Percentiles rank a stretch among this genome's conserved stretches.
phyloP scores from a whole-genome alignment of 1,139 yeast genomes.

The Tardiomyces blankii region DNA sequence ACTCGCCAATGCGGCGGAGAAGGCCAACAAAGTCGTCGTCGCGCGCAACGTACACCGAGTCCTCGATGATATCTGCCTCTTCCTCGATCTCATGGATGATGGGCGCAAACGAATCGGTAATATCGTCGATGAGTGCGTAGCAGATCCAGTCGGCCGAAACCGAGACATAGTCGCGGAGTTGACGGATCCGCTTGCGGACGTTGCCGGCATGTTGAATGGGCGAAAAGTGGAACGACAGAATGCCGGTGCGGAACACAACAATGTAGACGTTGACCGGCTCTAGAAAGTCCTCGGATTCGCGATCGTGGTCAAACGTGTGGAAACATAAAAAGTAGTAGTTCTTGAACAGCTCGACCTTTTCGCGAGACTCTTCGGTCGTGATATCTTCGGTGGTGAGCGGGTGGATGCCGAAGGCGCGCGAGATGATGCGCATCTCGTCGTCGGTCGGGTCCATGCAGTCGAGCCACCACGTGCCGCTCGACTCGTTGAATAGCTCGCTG shows the following conservation, averaged over 20 bases:
- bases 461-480: constrained; percentile 71
- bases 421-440: constrained; percentile 88
- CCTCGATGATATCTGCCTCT: constrained; percentile 90
- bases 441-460: constrained; percentile 91
- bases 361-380: constrained; percentile 85
- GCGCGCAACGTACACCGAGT: constrained; percentile 56
- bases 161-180: constrained; percentile 74
- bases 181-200: constrained; percentile 86
- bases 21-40: constrained; percentile 49
- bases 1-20: constrained; percentile 77
- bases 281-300: constrained; percentile 40
- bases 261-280: constrained; percentile 84
- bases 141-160: constrained; percentile 92
- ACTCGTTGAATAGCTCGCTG: constrained; percentile 48
- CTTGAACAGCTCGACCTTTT: constrained; percentile 85
- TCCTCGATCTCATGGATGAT: constrained; percentile 76
- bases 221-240: constrained; percentile 74
- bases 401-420: constrained; percentile 87
- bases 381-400: constrained; percentile 96
- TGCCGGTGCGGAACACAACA: constrained; percentile 78
- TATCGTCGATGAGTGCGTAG: constrained; percentile 87
- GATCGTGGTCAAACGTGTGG: constrained; percentile 33
- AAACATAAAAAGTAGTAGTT: constrained; percentile 89
- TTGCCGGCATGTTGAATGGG: constrained; percentile 76
- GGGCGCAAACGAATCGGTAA: constrained; percentile 90